phyloP scores from a whole-genome alignment of 169 alveolate genomes.

The Miamiensis avidus region DNA sequence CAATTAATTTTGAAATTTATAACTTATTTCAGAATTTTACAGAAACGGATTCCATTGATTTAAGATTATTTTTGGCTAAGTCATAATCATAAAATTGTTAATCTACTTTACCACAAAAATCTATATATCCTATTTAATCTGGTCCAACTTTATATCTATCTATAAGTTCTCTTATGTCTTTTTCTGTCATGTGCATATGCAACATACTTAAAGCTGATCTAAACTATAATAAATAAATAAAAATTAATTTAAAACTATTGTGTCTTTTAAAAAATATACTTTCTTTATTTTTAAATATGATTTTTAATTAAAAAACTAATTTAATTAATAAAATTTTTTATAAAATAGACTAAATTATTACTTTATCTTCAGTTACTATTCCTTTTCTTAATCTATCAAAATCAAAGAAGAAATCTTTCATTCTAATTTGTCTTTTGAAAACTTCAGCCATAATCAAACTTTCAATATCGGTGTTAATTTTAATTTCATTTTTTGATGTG shows the following conservation, averaged over 20 bases:
- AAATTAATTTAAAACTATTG: neutral
- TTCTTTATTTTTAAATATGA: neutral
- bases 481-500: constrained; percentile 20
- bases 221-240: constrained; percentile 35
- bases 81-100: constrained; percentile 49
- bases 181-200: constrained; percentile 53
- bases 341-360: constrained; percentile 62
- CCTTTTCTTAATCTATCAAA: constrained; percentile 83
- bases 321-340: constrained; percentile 37
- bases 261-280: neutral
- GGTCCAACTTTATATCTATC: constrained; percentile 48
- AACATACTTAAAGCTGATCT: constrained; percentile 67
- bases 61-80: constrained; percentile 25
- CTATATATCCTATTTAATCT: constrained; percentile 55
- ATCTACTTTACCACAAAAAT: constrained; percentile 64
- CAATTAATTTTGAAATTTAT: neutral
- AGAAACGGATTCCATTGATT: constrained; percentile 32
- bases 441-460: constrained; percentile 40
- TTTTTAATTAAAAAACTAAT: neutral
- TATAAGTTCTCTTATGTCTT: constrained; percentile 54
- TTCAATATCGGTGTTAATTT: constrained; percentile 37
- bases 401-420: constrained; percentile 80
- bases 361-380: constrained; percentile 68
- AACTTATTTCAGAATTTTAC: neutral
- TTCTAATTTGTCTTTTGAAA: constrained; percentile 57